Evolutionary conservation across 768 basidiomycete genomes (phyloP).

Genomic region (Dentipellis fragilis): DNA sequence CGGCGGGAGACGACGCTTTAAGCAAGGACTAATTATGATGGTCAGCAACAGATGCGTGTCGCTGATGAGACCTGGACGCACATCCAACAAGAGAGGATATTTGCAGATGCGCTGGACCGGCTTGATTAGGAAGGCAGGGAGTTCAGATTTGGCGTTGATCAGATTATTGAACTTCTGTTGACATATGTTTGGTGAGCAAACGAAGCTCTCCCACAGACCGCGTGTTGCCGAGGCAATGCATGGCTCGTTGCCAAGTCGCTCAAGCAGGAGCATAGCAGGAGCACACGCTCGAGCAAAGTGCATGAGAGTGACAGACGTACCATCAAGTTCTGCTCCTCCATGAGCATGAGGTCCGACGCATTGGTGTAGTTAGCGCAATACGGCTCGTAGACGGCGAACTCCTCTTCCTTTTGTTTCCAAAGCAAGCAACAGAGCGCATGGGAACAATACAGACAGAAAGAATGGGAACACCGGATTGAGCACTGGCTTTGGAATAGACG

Average conservation of each 20-base stretch:
- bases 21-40: conserved; percentile 47
- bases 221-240: neutral
- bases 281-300: conserved; percentile 2
- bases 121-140: conserved; percentile 96
- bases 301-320: conserved; percentile 38
- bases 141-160: conserved; percentile 85
- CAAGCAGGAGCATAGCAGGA: neutral
- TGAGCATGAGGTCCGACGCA: conserved; percentile 76
- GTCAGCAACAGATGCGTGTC: conserved; percentile 7
- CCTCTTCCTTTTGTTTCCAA: conserved; percentile 76
- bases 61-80: conserved; percentile 28
- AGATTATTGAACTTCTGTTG: conserved; percentile 66
- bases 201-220: neutral
- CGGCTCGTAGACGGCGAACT: conserved; percentile 92
- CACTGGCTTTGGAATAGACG: conserved; percentile 17
- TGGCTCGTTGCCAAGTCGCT: neutral
- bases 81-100: conserved; percentile 90
- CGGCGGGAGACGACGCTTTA: conserved; percentile 52
- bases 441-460: neutral
- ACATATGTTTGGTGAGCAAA: conserved; percentile 14
- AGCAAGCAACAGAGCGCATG: conserved; percentile 19
- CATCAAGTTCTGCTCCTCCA: conserved; percentile 76
- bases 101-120: conserved; percentile 98
- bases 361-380: conserved; percentile 94
- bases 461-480: conserved; percentile 35